These are phyloP conservation scores for Talaromyces sp. DNA, from an alignment of 2,329 filamentous ascomycete genomes.

Conservation along the genomic window DNA sequence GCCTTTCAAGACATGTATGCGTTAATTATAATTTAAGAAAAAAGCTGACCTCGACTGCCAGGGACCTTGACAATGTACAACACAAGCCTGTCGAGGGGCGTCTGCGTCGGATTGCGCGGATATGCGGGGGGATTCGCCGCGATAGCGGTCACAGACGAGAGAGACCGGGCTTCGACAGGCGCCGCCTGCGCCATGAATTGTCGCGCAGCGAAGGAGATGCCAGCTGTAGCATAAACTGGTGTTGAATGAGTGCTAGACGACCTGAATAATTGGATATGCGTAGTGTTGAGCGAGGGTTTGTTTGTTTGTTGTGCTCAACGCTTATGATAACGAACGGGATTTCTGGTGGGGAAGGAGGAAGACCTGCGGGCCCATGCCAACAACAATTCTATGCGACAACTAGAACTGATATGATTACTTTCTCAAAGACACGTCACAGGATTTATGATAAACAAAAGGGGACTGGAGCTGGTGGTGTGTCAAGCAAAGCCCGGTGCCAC, in stretches of 20 bases:
- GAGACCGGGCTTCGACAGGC: constrained; percentile 70
- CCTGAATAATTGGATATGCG: background rate
- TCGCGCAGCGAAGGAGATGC: background rate
- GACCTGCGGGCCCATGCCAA: background rate
- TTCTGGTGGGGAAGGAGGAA: background rate
- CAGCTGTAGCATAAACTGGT: background rate
- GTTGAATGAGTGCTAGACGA: background rate
- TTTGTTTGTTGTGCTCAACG: background rate
- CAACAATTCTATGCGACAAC: background rate
- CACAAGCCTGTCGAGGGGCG: constrained; percentile 63
- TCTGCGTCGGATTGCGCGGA: constrained; percentile 67
- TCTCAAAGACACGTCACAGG: background rate
- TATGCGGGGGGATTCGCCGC: constrained; percentile 84
- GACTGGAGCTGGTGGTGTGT: background rate
- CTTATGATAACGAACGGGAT: background rate
- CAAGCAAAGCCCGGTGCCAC: background rate
- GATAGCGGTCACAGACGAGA: constrained; percentile 71
- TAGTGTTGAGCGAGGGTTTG: background rate
- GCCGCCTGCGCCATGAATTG: constrained; percentile 9
- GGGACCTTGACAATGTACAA: constrained; percentile 93
- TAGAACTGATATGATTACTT: background rate
- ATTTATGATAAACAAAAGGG: background rate
- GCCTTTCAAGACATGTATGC: background rate
- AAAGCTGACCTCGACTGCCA: constrained; percentile 66
- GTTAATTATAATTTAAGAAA: constrained; percentile 10